Evolutionary conservation across 1,284 basidiomycete species (phyloP).

Genomic region (Fomitopsis pinicola): DNA sequence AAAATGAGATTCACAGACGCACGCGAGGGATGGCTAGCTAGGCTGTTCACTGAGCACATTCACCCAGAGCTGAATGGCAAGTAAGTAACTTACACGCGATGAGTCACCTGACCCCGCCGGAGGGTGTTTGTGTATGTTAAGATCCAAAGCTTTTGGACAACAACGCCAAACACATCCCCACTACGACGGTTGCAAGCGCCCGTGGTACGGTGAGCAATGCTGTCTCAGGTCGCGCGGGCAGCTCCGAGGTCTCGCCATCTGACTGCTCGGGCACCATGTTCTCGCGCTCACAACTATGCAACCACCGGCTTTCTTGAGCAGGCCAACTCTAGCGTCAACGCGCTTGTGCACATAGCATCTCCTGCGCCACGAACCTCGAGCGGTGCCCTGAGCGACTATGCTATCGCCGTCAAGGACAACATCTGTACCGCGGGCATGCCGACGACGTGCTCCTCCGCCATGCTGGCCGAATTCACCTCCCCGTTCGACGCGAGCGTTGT

Average conservation of each 20-base stretch:
- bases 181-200: not conserved
- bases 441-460: conserved; percentile 78
- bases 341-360: conserved; percentile 35
- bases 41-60: not conserved
- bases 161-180: conserved; percentile 13
- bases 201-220: not conserved
- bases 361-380: conserved; percentile 5
- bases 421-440: conserved; percentile 68
- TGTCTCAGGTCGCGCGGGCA: not conserved
- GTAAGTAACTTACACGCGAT: no score
- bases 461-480: conserved; percentile 71
- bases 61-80: not conserved
- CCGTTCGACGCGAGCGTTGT: conserved; percentile 92
- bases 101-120: not conserved
- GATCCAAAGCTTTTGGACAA: conserved; percentile 19
- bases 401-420: conserved; percentile 82
- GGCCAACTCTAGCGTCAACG: conserved; percentile 36
- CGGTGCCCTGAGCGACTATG: conserved; percentile 35
- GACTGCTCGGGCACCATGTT: not conserved
- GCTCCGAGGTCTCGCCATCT: conserved; percentile 2
- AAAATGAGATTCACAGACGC: no score
- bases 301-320: not conserved
- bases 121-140: conserved; percentile 21
- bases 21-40: no score
- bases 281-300: not conserved